Evolutionary conservation across 2,329 filamentous ascomycete genomes (phyloP).

Genomic region (Neonectria punicea): DNA sequence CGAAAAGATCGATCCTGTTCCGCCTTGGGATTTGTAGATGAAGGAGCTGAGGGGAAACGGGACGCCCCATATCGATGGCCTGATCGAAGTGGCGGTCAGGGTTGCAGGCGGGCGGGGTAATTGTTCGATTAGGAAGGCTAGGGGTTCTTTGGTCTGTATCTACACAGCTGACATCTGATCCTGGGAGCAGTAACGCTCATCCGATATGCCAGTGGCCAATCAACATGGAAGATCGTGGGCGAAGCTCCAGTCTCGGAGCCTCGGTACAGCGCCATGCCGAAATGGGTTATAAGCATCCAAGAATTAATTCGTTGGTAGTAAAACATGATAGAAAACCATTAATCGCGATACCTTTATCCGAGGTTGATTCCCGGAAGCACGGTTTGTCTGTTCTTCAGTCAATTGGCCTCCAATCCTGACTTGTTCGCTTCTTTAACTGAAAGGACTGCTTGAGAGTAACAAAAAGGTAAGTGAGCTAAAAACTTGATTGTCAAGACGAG

Average conservation of each 20-base stretch:
- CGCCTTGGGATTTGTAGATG: neutral
- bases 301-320: neutral
- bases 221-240: neutral
- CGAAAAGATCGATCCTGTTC: neutral
- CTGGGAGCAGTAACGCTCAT: neutral
- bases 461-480: no score
- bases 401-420: no score
- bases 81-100: neutral
- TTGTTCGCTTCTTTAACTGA: no score
- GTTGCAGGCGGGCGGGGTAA: neutral
- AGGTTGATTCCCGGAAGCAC: no score
- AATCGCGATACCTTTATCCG: no score
- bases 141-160: neutral
- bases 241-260: neutral
- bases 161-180: neutral
- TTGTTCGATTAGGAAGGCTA: no score
- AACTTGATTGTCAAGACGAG: no score
- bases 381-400: no score
- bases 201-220: neutral
- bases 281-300: no score
- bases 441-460: no score
- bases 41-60: neutral
- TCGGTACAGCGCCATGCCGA: no score
- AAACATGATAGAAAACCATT: no score
- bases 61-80: neutral